Base-by-base conservation (phyloP, 2,329 filamentous ascomycete species). In the Diaporthe sp. region DNA sequence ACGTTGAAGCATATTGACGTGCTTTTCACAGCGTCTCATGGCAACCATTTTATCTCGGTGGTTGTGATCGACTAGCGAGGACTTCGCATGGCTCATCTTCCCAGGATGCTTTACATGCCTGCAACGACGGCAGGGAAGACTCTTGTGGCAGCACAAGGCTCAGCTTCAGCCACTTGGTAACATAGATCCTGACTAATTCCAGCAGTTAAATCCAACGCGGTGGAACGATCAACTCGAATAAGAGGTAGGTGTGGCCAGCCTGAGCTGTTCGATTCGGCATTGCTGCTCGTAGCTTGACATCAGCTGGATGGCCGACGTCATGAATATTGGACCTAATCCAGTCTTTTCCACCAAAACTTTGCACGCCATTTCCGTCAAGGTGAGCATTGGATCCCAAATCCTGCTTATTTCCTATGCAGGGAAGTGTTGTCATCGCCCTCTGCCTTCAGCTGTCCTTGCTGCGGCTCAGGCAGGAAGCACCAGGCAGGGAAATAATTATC, bases 11-110 rank as follows among this genome's bases (percentile, higher is more conserved):
- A 94, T 93, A 1, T 92, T 94, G 32, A 93, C 90, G 6, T 87
- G 87, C 22, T 83, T 83, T 13, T 90, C 91, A 37, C 86, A 86
- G 9, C 32, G 32, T 4, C 32, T 90, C 69, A 94, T 85, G 51
- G 93, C 89, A 22, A 94, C 84, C 30, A 90, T 87, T 79, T 94
- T 94, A 82, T 86, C 84, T 9, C 85, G 83, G 81, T 93, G 94
- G 79, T 94, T 90, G 55, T 93, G 84, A 68, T 92, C 86, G 71
- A 91, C 84, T 0, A 92, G 93, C 93, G 93, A 95, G 83, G 94
- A 94, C 77, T 95, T 93, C 0, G 93, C 93, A 75, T 94, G 92
- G 1, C 94, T 85, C 17, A 91, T 83, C 53, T 73, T 42, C 84
- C 85, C 17, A 78, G n/a, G 25, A 85, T 85, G 27, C 75, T 78